Evolutionary conservation across 495 filamentous ascomycete species (phyloP), one percentile per base, ranked within the genome.

Genomic region (Podospora australis): DNA sequence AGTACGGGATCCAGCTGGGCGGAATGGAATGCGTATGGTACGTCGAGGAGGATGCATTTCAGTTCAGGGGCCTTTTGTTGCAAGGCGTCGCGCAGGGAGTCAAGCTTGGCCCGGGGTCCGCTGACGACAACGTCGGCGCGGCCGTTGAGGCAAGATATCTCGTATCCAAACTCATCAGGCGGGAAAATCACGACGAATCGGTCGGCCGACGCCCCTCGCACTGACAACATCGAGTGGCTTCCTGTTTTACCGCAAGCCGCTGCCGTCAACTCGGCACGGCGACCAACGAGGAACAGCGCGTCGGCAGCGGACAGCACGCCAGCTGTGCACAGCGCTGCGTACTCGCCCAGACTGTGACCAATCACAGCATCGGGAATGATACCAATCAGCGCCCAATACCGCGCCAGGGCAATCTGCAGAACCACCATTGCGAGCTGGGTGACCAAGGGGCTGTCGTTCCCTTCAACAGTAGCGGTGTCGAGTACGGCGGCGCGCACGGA

Each of bases 321-420:
- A 14, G 89, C 81, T 26, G 83, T 80, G 56, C 90, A 76, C 2
- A 95, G 71, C 11, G 90, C 90, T 38, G 90, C 88, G 67, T 91
- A 95, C 63, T 96, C 90, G 48, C 90, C 90, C 13, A 79, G 55
- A 61, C 88, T 94, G 70, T 96, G 90, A 19, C 90, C 90, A 28
- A 95, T 70, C 2, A 95, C 87, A 30, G 81, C 84, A 43, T 76
- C 71, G 16, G 90, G 90, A 17, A 65, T 78, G 48, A 94, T 74
- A 26, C 87, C 90, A 76, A 87, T 83, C 6, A 86, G 82, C 17
- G 57, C 66, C 90, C 90, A 96, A 46, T 89, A 77, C 39, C 80
- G 81, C 19, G 87, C 82, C 41, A 94, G 71, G 4, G 90, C 88
- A 77, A 95, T 91, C 64, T 96, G 85, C 49, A 94, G 78, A 52